Evolutionary conservation across 2,329 filamentous ascomycete genomes (phyloP).

Genomic region (Davidsoniella virescens): DNA sequence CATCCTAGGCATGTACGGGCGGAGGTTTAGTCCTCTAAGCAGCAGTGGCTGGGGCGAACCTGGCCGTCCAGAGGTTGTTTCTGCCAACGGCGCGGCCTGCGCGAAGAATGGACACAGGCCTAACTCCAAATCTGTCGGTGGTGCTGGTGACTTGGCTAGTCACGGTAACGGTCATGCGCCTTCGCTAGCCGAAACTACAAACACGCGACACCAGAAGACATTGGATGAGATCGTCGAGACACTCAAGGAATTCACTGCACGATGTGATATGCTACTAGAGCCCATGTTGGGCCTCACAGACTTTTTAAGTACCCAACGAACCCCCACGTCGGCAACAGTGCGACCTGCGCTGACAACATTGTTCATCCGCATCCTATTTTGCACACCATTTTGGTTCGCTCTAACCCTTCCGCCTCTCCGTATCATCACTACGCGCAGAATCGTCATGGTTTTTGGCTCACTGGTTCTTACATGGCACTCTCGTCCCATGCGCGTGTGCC

Average conservation of each 20-base stretch:
- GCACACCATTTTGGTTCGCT: conserved; percentile 75
- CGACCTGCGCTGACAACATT: conserved; percentile 76
- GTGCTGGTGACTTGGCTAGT: conserved; percentile 14
- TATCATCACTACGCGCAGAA: conserved; percentile 72
- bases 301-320: conserved; percentile 80
- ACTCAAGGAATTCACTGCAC: conserved; percentile 71
- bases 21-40: conserved; percentile 77
- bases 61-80: conserved; percentile 15
- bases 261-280: conserved; percentile 84
- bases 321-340: conserved; percentile 80
- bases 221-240: conserved; percentile 95
- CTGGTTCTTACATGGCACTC: conserved; percentile 85
- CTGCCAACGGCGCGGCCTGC: conserved; percentile 10
- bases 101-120: conserved; percentile 19
- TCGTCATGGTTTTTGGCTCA: conserved; percentile 75
- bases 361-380: conserved; percentile 73
- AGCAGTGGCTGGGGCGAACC: conserved; percentile 58
- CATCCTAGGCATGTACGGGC: conserved; percentile 82
- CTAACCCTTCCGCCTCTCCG: conserved; percentile 69
- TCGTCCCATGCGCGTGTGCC: conserved; percentile 64
- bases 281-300: conserved; percentile 80
- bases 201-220: conserved; percentile 74
- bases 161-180: conserved; percentile 23
- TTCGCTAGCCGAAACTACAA: conserved; percentile 36
- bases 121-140: conserved; percentile 16